Base-by-base conservation (phyloP, 148 eudicot species). In the Cornus controversa region DNA sequence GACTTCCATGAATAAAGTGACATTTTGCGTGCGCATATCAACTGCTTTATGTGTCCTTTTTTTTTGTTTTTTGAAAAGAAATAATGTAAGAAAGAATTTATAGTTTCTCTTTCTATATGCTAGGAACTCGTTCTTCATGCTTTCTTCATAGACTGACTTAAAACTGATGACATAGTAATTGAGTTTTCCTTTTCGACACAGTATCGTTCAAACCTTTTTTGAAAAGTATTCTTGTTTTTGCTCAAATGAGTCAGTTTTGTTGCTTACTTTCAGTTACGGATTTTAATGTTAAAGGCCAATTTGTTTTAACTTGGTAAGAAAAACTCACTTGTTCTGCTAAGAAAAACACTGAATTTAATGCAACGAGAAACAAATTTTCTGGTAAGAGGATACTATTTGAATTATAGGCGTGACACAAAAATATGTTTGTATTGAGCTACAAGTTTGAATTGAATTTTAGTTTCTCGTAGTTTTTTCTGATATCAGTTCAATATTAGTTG, bases 401-500 rank as follows among this genome's bases (percentile, higher is more conserved):
- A 60, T 60, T 7, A 60, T 60, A 60, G 64, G 64, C 24, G 20
- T 20, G 64, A 4, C 25, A 54, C 22, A 70, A 22, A 31, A n/a
- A n/a, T n/a, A 31, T 31, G 34, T 67, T 15, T 13, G 10, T 34
- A 13, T 73, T 34, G 53, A 34, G 6, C 67, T 73, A n/a, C 25
- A 34, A 5, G 58, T 27, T 74, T 25, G 69, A 63, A 37, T 14
- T 24, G 42, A 64, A 11, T 34, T 45, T 58, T 70, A 18, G 65
- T 29, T 66, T 20, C 53, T 69, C 15, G 4, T 74, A 66, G 20
- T 42, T 28, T 10, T 74, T 57, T 27, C 50, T 80, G 77, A 70
- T 42, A 70, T 73, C 24, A 22, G 73, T 50, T 25, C 67, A 31
- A 66, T 47, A 27, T 82, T 86, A 94, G 97, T 77, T 90, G 81